Evolutionary conservation across 371 early-diverging fungal genomes (phyloP), one percentile per base, ranked within the genome.

Genomic region (Lichtheimia hyalospora): DNA sequence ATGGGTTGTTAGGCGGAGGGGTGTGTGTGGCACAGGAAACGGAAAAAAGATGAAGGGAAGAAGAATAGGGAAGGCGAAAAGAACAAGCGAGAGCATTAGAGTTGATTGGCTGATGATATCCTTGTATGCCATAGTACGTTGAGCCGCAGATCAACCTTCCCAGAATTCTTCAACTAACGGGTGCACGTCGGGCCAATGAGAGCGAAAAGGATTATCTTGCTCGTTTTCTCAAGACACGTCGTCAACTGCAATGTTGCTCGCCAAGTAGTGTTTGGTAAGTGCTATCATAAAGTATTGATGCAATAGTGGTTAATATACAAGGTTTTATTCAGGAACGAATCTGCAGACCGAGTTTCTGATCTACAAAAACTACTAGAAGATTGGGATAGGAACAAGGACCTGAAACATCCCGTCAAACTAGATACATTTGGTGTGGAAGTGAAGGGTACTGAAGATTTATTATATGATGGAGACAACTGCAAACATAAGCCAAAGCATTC

Each of bases 241-340:
- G 78, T 12, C 68, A 73, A 42, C 56, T 81, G 20, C 65, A 74
- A 18, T 81, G 81, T 46, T 81, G 81, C 21, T 75, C 60, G 24
- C 78, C 81, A 18, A 74, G 77, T 40, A 60, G 67, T 49, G 73
- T 68, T 3, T 81, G 78, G 81, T 73, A 75, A 54, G n/a, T n/a
- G n/a, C n/a, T n/a, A n/a, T n/a, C n/a, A n/a, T n/a, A n/a, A n/a
- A n/a, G n/a, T n/a, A n/a, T n/a, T n/a, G n/a, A n/a, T n/a, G n/a
- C n/a, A n/a, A n/a, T n/a, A n/a, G n/a, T n/a, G n/a, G n/a, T n/a
- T n/a, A n/a, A n/a, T n/a, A n/a, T n/a, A n/a, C n/a, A n/a, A n/a
- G n/a, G n/a, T n/a, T 34, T 24, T 40, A 39, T 14, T 15, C 25
- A 70, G 71, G 71, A 75, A 76, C 58, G 73, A 71, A 14, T 73